Evolutionary conservation across 768 basidiomycete species (phyloP).

Genomic region (Leccinum subgranulosum): DNA sequence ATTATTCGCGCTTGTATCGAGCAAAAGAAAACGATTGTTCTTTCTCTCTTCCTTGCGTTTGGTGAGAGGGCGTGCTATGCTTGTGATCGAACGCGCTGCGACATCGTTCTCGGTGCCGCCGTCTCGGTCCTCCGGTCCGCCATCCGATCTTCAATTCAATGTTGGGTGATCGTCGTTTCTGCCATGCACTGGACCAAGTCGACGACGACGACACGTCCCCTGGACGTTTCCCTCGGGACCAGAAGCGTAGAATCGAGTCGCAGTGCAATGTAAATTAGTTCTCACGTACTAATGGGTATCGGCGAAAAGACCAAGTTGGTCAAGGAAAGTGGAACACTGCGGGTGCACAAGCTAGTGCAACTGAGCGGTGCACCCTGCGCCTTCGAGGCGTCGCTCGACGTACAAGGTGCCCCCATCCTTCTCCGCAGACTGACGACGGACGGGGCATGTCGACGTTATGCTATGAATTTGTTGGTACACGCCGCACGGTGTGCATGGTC

Average conservation of each 20-base stretch:
- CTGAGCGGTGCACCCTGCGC: background rate
- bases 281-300: background rate
- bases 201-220: background rate
- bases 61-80: background rate
- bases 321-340: background rate
- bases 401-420: background rate
- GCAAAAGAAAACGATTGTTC: background rate
- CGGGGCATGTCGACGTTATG: background rate
- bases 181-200: background rate
- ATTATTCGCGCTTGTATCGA: conserved; percentile 29
- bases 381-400: background rate
- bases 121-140: background rate
- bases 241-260: background rate
- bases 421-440: background rate
- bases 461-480: background rate
- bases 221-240: background rate
- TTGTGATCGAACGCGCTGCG: background rate
- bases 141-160: background rate
- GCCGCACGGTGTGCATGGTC: background rate
- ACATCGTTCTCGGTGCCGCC: background rate
- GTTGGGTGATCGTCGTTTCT: background rate
- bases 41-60: background rate
- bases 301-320: background rate
- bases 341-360: background rate
- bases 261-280: background rate